A percentile compares a stretch with the other conserved stretches of the same genome.
phyloP scores from a whole-genome alignment of 2,329 filamentous ascomycete species.

The Diplodia corticola region DNA sequence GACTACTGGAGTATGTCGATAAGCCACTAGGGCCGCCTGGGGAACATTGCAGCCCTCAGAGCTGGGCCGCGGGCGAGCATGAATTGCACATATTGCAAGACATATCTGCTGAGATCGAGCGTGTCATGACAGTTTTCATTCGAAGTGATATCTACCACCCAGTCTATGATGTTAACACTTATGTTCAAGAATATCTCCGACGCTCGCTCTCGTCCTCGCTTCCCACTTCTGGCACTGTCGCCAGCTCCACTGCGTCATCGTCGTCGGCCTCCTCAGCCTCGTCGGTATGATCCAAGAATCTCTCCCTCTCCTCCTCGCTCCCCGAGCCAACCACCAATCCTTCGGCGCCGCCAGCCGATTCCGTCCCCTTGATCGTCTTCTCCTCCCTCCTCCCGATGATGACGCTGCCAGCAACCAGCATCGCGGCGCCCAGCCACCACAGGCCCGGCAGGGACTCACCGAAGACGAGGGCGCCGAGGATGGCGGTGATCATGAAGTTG shows the following conservation, averaged over 20 bases:
- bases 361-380: constrained; percentile 25
- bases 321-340: background rate
- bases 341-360: background rate
- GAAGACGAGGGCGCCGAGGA: constrained; percentile 71
- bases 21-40: background rate
- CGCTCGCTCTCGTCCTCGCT: constrained; percentile 24
- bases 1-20: background rate
- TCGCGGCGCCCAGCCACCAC: constrained; percentile 73
- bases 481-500: constrained; percentile 77
- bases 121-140: background rate
- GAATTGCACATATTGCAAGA: background rate
- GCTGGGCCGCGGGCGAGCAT: background rate
- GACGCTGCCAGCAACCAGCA: constrained; percentile 75
- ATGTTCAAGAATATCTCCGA: background rate
- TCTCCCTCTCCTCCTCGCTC: constrained; percentile 50
- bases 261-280: constrained; percentile 25
- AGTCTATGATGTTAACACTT: background rate
- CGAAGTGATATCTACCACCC: background rate
- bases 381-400: constrained; percentile 70
- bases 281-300: constrained; percentile 1
- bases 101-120: background rate
- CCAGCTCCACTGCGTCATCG: constrained; percentile 33
- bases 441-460: constrained; percentile 68
- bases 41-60: background rate
- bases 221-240: constrained; percentile 30